A percentile compares a stretch with the other conserved stretches of the same genome.
phyloP scores from a whole-genome alignment of 192 early-diverging fungal genomes.

The Piromyces sp. region DNA sequence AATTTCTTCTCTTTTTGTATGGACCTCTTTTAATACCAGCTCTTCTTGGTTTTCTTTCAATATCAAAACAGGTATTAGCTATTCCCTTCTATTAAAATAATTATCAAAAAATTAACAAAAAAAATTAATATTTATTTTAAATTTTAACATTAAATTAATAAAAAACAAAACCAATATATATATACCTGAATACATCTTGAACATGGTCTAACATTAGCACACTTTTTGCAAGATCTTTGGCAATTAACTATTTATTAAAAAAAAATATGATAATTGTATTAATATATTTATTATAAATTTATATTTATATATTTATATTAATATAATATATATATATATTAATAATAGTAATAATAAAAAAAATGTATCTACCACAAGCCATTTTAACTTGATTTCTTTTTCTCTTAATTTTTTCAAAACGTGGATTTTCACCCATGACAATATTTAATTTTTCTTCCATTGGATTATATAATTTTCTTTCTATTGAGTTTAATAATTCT shows the following conservation, averaged over 20 bases:
- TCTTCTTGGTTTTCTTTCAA: constrained; percentile 60
- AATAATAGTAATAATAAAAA: background rate
- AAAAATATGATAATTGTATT: background rate
- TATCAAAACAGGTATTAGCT: constrained; percentile 53
- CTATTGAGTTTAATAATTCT: too few relatives aligned
- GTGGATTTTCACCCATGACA: background rate
- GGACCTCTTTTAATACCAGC: constrained; percentile 72
- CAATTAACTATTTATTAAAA: constrained; percentile 32
- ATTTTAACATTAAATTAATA: too few relatives aligned
- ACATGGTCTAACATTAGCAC: constrained; percentile 72
- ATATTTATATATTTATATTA: background rate
- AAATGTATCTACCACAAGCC: constrained; percentile 50
- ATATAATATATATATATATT: background rate
- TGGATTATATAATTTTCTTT: too few relatives aligned
- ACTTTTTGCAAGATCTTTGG: constrained; percentile 81
- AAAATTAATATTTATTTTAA: background rate
- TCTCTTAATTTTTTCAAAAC: background rate
- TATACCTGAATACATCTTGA: constrained; percentile 46
- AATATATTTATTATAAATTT: background rate
- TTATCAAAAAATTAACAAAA: too few relatives aligned
- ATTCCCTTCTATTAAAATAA: constrained; percentile 39
- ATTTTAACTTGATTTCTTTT: constrained; percentile 78
- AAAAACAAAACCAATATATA: background rate
- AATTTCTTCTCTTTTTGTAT: constrained; percentile 42
- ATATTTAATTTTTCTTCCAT: too few relatives aligned